These are phyloP conservation scores for Yueomyces sp. DNA, from an alignment of 1,139 yeast genomes.

Conservation along the genomic window DNA sequence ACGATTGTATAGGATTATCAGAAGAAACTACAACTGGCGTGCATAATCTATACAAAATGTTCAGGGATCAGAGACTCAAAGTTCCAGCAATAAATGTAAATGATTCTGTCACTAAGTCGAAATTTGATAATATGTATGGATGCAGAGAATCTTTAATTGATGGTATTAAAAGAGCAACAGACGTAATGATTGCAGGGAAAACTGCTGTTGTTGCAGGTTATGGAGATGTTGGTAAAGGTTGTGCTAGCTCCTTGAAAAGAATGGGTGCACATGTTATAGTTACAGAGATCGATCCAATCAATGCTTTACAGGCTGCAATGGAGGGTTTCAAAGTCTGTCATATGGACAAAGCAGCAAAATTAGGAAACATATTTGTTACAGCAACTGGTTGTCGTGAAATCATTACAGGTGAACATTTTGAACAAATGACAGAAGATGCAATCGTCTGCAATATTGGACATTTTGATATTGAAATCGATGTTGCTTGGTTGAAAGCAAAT, in stretches of 20 bases:
- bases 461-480: slow-evolving; percentile 96
- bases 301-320: slow-evolving; percentile 98
- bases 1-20: slow-evolving; percentile 86
- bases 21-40: slow-evolving; percentile 99
- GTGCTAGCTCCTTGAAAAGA: slow-evolving; percentile 96
- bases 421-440: slow-evolving; percentile 94
- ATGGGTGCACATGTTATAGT: slow-evolving; percentile 98
- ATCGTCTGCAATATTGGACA: slow-evolving; percentile 99
- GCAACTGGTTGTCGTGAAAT: slow-evolving; percentile 99
- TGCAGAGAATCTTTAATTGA: slow-evolving; percentile 97
- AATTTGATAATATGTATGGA: slow-evolving; percentile 97
- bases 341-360: slow-evolving; percentile 82
- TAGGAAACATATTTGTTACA: slow-evolving; percentile 95
- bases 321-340: slow-evolving; percentile 96
- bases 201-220: slow-evolving; percentile 97
- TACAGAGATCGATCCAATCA: slow-evolving; percentile 96
- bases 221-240: slow-evolving; percentile 99
- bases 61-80: slow-evolving; percentile 78
- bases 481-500: slow-evolving; percentile 88
- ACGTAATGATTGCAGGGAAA: slow-evolving; percentile 98
- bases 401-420: slow-evolving; percentile 78
- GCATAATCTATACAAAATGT: slow-evolving; percentile 94
- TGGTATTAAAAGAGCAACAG: slow-evolving; percentile 99
- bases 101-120: slow-evolving; percentile 97
- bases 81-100: slow-evolving; percentile 98